Evolutionary conservation across 176 grass and related monocot genomes (phyloP), one percentile per base, ranked within the genome.

Genomic region (Lolium perenne): DNA sequence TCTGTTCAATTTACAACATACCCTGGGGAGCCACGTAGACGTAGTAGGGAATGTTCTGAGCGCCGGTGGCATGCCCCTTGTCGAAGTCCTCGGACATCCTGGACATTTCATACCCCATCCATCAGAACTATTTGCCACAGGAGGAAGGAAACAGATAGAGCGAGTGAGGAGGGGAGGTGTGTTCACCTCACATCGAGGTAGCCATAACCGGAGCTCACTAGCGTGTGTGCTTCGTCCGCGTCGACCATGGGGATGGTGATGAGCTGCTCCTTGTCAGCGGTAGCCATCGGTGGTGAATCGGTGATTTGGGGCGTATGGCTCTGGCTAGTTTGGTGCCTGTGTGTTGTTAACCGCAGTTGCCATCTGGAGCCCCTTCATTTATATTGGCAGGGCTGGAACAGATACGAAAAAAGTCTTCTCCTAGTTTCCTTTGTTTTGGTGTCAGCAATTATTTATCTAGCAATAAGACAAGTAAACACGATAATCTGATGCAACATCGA

Each of bases 51-150:
- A 84, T 16, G 18, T 88, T 88, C 45, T 5, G 75, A 53, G 87
- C 81, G 17, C 87, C 67, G 1, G 68, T 67, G 1, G 82, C 82
- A 1, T 89, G 87, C 5, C 22, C 82, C 38, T 68, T 67, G 18
- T 85, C 48, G 6, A 89, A 89, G 76, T 89, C 87, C 87, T 73
- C 82, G 1, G 1, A 47, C 66, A 89, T 79, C 75, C 87, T 88
- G 26, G 16, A 15, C 13, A 66, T 66, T 35, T 1, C 26, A 66
- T 32, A 22, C 0, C n/a, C 10, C 26, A 59, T 10, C 20, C 57
- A 35, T 66, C 26, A 16, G 35, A 16, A 13, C 63, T 6, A 14
- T 66, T 66, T 66, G 63, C 26, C 13, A 66, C 5, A 35, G 63
- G 8, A 35, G 63, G 63, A 8, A 35, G 22, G 10, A 13, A 0